Evolutionary conservation across 257 asterid genomes (phyloP).

Genomic region (Salvia rosmarinus): DNA sequence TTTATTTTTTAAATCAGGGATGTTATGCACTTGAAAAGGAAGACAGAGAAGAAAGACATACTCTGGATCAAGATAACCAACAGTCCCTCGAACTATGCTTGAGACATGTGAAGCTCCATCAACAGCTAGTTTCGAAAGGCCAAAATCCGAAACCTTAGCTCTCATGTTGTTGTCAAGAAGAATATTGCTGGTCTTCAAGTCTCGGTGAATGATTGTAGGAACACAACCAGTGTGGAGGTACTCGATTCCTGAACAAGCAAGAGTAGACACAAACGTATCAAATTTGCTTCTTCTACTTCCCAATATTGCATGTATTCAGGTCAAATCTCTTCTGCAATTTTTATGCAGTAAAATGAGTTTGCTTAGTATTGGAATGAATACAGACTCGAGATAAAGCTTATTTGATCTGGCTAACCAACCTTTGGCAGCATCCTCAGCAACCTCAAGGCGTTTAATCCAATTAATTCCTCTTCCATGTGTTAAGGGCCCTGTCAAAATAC

Average conservation of each 20-base stretch:
- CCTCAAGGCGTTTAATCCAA: constrained; percentile 95
- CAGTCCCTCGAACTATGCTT: constrained; percentile 98
- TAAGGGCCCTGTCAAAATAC: constrained; percentile 58
- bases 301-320: neutral
- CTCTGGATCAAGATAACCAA: constrained; percentile 99
- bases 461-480: constrained; percentile 66
- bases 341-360: constrained; percentile 25
- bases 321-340: neutral
- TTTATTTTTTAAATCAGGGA: too few species aligned
- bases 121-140: constrained; percentile 92
- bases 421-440: constrained; percentile 97
- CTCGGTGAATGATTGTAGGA: constrained; percentile 96
- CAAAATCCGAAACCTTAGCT: constrained; percentile 98
- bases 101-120: constrained; percentile 99
- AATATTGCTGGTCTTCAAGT: constrained; percentile 92
- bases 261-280: constrained; percentile 8
- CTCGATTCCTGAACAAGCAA: constrained; percentile 79
- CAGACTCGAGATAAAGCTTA: constrained; percentile 3
- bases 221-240: constrained; percentile 97
- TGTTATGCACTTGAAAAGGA: neutral
- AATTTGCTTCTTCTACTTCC: constrained; percentile 16
- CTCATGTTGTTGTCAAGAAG: constrained; percentile 90
- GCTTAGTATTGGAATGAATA: neutral
- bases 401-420: constrained; percentile 53
- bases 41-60: constrained; percentile 40